Base-by-base conservation (phyloP, 2,329 filamentous ascomycete genomes). In the Pleomassaria siparia region DNA sequence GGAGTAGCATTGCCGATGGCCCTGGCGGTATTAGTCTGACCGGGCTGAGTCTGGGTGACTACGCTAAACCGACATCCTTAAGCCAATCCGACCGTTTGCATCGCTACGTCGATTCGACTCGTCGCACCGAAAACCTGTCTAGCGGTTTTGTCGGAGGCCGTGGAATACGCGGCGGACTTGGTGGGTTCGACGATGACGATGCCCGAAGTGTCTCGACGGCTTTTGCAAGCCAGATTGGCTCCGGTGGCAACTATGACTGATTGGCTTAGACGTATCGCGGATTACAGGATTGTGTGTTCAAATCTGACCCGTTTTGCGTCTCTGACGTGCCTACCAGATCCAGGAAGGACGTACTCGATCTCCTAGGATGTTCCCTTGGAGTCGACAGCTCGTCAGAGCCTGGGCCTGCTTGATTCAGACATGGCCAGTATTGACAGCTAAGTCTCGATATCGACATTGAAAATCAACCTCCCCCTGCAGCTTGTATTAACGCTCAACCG, bases 191-290 rank as follows among this genome's bases (percentile, higher is more conserved):
- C 53, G 94, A 99, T 59, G 94, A 99, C 58, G 94, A 97, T 68
- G 90, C 94, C 64, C 90, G 94, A 74, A 97, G 92, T 72, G 84
- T 97, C 63, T 96, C 90, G 66, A 97, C 94, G 43, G 91, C 91
- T 40, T 99, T 97, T 75, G 91, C 92, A 52, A 96, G 91, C 75
- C 94, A 97, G 73, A 85, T 96, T 58, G 91, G 90, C 46, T 91
- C 89, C 40, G 55, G 72, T 45, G 79, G 80, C 33, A 80, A 76
- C 59, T 83, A 83, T 62, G 81, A 84, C 67, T 83, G 80, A 83
- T 72, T 47, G 25, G 21, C 16, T 9, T 29, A 39, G 10, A 36
- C 15, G 8, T 35, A 20, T 37, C 18, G 18, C 42, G 46, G 22
- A 39, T 44, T 26, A 5, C 36, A 49, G 37, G 48, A 51, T 47